Conservation (phyloP, 345 rosid species). For the Corymbia maculata region DNA sequence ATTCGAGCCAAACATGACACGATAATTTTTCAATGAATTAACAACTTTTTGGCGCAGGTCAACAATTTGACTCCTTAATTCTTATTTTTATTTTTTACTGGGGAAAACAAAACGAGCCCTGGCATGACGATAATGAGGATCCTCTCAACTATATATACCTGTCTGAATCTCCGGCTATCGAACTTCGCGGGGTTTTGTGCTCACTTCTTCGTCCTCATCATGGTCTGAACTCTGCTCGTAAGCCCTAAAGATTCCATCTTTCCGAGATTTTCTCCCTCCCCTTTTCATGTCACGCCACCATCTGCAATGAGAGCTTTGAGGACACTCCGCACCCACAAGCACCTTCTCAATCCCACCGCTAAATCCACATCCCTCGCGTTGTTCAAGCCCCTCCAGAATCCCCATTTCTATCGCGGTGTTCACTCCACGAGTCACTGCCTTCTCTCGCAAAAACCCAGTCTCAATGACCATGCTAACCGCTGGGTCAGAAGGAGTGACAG, state of each 20-base stretch:
- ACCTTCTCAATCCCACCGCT: not conserved
- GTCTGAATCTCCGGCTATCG: not conserved
- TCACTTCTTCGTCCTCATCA: not conserved
- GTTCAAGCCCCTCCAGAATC: not conserved
- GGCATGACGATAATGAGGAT: too few species aligned
- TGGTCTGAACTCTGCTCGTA: not conserved
- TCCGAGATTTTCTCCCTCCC: not conserved
- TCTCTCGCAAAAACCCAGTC: not conserved
- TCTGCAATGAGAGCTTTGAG: constrained; percentile 2
- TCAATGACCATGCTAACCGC: not conserved
- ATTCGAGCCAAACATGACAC: too few species aligned
- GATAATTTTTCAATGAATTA: too few species aligned
- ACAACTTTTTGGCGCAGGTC: too few species aligned
- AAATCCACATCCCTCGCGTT: not conserved
- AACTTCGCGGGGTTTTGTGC: not conserved
- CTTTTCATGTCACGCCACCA: not conserved
- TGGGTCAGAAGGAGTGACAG: not conserved
- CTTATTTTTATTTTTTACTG: too few species aligned
- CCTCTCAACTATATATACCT: not conserved
- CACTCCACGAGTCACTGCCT: not conserved
- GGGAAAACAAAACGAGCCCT: too few species aligned
- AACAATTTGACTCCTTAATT: too few species aligned
- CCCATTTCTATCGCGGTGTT: not conserved
- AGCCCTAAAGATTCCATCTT: not conserved
- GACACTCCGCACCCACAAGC: not conserved